Percentiles rank a stretch among this genome's conserved stretches.
phyloP scores from a whole-genome alignment of 1,284 basidiomycete species.

The Ustilago shanxiensis region DNA sequence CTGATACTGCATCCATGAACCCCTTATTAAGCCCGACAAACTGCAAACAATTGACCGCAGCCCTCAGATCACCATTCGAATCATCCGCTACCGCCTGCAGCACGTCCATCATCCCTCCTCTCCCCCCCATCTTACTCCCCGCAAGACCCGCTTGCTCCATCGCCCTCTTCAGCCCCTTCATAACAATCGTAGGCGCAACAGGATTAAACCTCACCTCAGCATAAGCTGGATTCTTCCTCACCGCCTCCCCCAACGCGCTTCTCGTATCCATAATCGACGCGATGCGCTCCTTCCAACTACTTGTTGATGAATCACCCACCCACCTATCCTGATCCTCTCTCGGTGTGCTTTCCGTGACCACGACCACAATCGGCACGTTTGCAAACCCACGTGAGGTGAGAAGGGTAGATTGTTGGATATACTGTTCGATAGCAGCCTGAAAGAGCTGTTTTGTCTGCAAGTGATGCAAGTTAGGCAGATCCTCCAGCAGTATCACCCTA shows the following conservation, averaged over 20 bases:
- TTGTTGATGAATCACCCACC: constrained; percentile 73
- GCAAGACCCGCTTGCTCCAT: background rate
- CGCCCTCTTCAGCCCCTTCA: constrained; percentile 78
- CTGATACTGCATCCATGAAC: constrained; percentile 7
- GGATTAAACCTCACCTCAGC: constrained; percentile 89
- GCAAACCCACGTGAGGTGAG: constrained; percentile 18
- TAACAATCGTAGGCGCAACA: constrained; percentile 86
- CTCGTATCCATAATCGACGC: constrained; percentile 76
- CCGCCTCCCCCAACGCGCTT: constrained; percentile 76
- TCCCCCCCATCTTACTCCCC: background rate
- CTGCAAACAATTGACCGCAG: constrained; percentile 91
- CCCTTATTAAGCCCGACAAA: constrained; percentile 74
- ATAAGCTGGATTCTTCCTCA: constrained; percentile 78
- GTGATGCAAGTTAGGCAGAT: constrained; percentile 84
- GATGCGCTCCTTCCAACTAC: constrained; percentile 71
- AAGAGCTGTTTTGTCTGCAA: constrained; percentile 79
- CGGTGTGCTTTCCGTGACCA: constrained; percentile 81
- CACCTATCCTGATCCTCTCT: constrained; percentile 73
- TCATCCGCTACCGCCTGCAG: constrained; percentile 76
- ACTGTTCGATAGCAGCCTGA: constrained; percentile 76
- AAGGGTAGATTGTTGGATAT: constrained; percentile 26
- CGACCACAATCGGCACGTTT: constrained; percentile 79
- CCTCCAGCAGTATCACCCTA: constrained; percentile 84
- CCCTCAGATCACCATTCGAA: constrained; percentile 89
- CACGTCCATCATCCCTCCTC: constrained; percentile 20